Evolutionary conservation across 495 filamentous ascomycete species (phyloP), one percentile per base, ranked within the genome.

Genomic region (Bathelium albidoporum): DNA sequence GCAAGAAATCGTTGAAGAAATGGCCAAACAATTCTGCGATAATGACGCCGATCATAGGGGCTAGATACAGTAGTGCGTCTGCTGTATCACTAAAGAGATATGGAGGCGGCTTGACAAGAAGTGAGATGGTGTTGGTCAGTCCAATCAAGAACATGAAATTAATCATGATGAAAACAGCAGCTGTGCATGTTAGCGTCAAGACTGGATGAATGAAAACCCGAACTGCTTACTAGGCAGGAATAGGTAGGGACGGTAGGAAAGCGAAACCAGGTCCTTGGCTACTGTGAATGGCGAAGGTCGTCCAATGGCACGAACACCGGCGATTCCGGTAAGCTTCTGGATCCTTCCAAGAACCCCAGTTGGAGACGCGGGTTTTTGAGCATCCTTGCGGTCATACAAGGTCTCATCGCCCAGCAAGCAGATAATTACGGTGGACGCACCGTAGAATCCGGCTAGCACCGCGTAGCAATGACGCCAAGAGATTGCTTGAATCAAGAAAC

Each of bases 321-420:
- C 69, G 60, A 72, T 61, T 43, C 70, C 73, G 49, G 45, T 69
- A 66, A 72, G 64, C 52, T 63, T 59, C 32, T 41, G 62, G 16
- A 69, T 64, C 61, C 58, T 67, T 24, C 45, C 60, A 20, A 61
- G 60, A 34, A 65, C 66, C 10, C 53, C 60, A 11, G 52, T 65
- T 14, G 63, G 64, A 32, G 49, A 7, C 20, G 65, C 36, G 41
- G 28, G 18, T 63, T 68, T 65, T 18, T 32, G n/a, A 1, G 22
- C 22, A 22, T 55, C 52, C 20, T 31, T 26, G 4, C 74, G 69
- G 9, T 71, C 66, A 64, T 80, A 79, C 43, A 78, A 74, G 0
- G 81, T 81, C 63, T 83, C 81, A 55, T 78, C 74, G 10, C 79
- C 79, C 39, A 80, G 74, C 1, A 78, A 20, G 20, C 79, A 67